Base-by-base conservation (phyloP, 208 protist genomes). In the Leishmania mexicana region DNA sequence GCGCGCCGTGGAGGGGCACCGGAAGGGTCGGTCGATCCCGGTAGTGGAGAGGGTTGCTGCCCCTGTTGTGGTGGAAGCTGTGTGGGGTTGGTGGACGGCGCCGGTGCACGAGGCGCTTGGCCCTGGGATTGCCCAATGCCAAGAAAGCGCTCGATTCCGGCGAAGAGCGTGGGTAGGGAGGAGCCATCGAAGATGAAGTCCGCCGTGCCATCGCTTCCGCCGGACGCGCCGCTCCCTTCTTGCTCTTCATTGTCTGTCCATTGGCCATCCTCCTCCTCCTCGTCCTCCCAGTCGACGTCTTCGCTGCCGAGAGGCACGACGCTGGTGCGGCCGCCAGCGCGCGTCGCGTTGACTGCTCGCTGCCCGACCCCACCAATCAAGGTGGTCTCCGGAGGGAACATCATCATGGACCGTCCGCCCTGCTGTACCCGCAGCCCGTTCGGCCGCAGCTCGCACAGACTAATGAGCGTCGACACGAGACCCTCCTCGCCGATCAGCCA, bases 401-500 rank as follows among this genome's bases (percentile, higher is more conserved):
- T 82, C 80, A 87, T 83, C 80, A 84, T 87, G 35, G 79, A 83
- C 1, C 77, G 88, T 19, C 81, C 77, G 21, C 90, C 88, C 57
- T 90, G 83, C 54, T 90, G 87, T 45, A 90, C 80, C 13, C 87
- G 85, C 28, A 90, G 54, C 57, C 84, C 80, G 19, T 83, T 73
- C 0, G 80, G 76, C 24, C 84, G 85, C 79, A 94, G 83, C 83
- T 97, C 89, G 81, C 89, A 92, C n/a, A 97, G 78, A n/a, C 24
- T 60, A 60, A 95, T 87, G 21, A 97, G 81, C 8, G 87, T 87
- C 76, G 88, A 71, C 11, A 95, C 81, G 24, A 97, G 76, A 13
- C 83, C 83, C 47, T 85, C 75, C 78, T 91, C 89, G 35, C 89
- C 89, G n/a, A 93, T 84, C 35, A 97, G 78, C 91, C 91, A 96